These are phyloP conservation scores for Trametes cubensis DNA, from an alignment of 768 basidiomycete genomes.

Conservation along the genomic window DNA sequence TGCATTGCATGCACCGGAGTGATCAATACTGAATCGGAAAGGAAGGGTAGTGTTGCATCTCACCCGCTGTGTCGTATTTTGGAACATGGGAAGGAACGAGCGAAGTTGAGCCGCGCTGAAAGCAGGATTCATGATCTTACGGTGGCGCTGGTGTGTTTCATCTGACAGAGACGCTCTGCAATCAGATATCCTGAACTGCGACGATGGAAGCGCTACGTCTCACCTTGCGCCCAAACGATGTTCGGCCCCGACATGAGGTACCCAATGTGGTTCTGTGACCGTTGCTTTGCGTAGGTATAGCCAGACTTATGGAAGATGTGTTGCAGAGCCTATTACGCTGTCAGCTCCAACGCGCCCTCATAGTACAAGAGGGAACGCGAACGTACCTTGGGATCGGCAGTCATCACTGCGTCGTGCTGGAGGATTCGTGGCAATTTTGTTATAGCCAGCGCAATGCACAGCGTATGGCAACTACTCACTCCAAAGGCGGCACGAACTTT, in stretches of 20 bases:
- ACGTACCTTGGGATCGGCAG: constrained; percentile 18
- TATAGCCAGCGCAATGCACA: no score
- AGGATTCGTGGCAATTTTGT: no score
- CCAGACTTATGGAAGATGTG: constrained; percentile 32
- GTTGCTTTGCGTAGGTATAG: constrained; percentile 30
- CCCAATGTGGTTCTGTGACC: constrained; percentile 1
- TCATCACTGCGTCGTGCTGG: constrained; percentile 13
- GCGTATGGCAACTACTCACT: constrained; percentile 19
- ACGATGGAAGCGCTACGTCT: no score
- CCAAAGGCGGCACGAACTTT: constrained; percentile 20
- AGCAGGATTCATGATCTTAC: constrained; percentile 27
- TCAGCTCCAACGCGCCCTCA: background rate
- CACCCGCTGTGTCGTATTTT: constrained; percentile 23
- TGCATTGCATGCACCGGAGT: no score
- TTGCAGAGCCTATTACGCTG: constrained; percentile 24
- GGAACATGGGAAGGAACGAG: constrained; percentile 26
- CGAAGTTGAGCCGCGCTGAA: constrained; percentile 26
- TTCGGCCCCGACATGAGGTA: constrained; percentile 7
- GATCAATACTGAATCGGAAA: no score
- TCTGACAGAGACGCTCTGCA: constrained; percentile 2
- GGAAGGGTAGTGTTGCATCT: no score
- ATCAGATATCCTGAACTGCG: no score
- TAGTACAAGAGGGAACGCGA: background rate
- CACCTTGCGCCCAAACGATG: constrained; percentile 5
- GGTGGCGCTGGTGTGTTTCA: constrained; percentile 23